phyloP scores from a whole-genome alignment of 2,329 filamentous ascomycete species.

The Myriosclerotinia scirpicola region DNA sequence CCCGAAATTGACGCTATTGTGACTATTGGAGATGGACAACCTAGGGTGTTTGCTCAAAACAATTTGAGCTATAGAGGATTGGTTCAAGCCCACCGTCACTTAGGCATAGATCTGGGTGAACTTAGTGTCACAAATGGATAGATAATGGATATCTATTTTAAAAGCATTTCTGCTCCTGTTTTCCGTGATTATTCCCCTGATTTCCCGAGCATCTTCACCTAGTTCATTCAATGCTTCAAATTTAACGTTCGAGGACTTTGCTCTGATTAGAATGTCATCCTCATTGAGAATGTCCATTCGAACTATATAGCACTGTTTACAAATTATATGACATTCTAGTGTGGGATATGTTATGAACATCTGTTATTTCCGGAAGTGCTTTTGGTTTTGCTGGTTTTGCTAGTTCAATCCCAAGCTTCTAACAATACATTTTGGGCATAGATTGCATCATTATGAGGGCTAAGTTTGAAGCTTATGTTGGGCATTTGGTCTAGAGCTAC shows the following conservation, averaged over 20 bases:
- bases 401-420: background rate
- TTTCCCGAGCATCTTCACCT: no score
- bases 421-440: background rate
- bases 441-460: background rate
- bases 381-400: background rate
- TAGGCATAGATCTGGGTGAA: background rate
- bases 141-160: slow-evolving; percentile 15
- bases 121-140: slow-evolving; percentile 6
- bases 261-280: background rate
- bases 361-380: no score
- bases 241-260: background rate
- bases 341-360: no score
- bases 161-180: background rate
- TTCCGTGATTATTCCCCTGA: background rate
- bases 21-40: slow-evolving; percentile 4
- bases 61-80: slow-evolving; percentile 2
- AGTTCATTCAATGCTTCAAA: background rate
- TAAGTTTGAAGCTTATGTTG: background rate
- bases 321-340: no score
- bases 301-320: background rate
- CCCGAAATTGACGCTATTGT: background rate
- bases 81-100: background rate
- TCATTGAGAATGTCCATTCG: background rate
- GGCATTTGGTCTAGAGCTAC: background rate
- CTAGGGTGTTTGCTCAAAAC: background rate